Conservation (phyloP, 768 basidiomycete species). For the Termitomyces sp. region DNA sequence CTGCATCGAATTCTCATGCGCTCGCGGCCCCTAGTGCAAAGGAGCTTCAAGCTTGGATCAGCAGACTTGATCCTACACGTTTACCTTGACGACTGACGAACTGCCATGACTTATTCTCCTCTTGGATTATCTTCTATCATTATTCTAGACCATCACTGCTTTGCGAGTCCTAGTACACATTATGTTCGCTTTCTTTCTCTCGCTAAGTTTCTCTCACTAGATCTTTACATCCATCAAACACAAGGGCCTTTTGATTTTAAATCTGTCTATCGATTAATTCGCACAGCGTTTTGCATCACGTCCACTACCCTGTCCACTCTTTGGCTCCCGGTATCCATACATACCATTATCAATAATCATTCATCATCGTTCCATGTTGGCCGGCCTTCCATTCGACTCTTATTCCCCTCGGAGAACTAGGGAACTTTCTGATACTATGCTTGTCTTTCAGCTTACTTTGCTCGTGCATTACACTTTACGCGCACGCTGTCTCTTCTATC, state of each 20-base stretch:
- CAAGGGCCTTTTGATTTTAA: slow-evolving; percentile 1
- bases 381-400: background rate
- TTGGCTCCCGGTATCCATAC: slow-evolving; percentile 3
- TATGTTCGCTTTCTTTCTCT: slow-evolving; percentile 5
- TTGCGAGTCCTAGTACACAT: background rate
- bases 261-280: slow-evolving; percentile 1
- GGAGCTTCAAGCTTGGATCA: slow-evolving; percentile 82
- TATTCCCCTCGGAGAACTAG: background rate
- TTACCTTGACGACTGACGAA: slow-evolving; percentile 29
- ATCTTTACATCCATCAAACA: slow-evolving; percentile 5
- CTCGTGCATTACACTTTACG: background rate
- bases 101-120: slow-evolving; percentile 2
- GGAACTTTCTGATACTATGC: background rate
- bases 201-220: slow-evolving; percentile 5
- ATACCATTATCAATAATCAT: slow-evolving; percentile 7
- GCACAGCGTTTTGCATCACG: slow-evolving; percentile 1
- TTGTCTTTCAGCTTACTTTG: background rate
- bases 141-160: slow-evolving; percentile 4
- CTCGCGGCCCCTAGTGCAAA: slow-evolving; percentile 76
- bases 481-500: too few relatives aligned
- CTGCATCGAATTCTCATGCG: slow-evolving; percentile 87
- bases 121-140: slow-evolving; percentile 4
- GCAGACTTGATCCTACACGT: slow-evolving; percentile 80
- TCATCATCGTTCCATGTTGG: slow-evolving; percentile 6
- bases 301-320: slow-evolving; percentile 1